A percentile compares a stretch with the other conserved stretches of the same genome.
These are phyloP conservation scores for Comarum palustre DNA, from an alignment of 306 rosid species.

Conservation along the genomic window DNA sequence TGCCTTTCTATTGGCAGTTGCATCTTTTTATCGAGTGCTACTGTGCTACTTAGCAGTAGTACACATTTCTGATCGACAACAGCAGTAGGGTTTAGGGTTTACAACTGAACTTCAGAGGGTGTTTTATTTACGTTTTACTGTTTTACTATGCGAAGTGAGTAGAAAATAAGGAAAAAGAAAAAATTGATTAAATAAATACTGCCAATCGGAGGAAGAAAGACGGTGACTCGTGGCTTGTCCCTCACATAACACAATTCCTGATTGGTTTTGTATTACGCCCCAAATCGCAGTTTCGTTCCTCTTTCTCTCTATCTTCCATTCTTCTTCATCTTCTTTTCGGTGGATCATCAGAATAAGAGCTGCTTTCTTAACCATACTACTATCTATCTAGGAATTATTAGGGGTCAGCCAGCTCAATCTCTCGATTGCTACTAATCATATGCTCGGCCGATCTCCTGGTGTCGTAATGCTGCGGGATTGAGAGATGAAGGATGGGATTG, in stretches of 20 bases:
- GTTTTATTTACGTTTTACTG: no score
- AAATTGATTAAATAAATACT: no score
- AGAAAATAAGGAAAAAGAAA: no score
- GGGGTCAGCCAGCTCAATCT: background rate
- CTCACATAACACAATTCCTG: conserved; percentile 16
- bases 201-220: no score
- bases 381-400: background rate
- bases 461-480: conserved; percentile 22
- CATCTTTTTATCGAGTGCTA: no score
- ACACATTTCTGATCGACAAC: no score
- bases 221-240: conserved; percentile 20
- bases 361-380: background rate
- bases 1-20: no score
- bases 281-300: conserved; percentile 5
- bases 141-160: no score
- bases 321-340: background rate
- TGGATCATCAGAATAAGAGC: background rate
- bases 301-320: background rate
- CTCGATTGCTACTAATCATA: background rate
- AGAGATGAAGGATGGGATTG: conserved; percentile 65
- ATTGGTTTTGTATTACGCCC: background rate
- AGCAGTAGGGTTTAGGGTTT: no score
- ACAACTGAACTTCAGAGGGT: no score
- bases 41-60: no score
- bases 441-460: conserved; percentile 14